These are phyloP conservation scores for Candida morakotiae DNA, from an alignment of 805 yeast species.

Conservation along the genomic window DNA sequence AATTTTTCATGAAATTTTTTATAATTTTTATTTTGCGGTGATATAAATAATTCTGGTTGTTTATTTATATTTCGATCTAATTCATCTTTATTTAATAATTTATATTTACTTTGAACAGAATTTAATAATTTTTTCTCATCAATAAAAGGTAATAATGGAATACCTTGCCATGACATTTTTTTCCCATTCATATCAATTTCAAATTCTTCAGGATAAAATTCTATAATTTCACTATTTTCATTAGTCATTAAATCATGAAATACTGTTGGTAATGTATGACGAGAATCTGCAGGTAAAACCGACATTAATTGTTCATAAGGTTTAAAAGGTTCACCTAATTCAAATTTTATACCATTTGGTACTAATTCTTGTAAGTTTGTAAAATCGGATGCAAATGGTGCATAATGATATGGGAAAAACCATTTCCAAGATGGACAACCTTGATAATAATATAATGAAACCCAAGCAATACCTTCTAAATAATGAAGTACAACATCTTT, in stretches of 20 bases:
- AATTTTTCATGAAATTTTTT: conserved; percentile 31
- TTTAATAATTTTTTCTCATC: conserved; percentile 72
- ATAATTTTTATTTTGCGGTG: conserved; percentile 56
- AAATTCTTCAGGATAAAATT: conserved; percentile 86
- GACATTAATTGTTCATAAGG: conserved; percentile 95
- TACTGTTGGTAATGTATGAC: conserved; percentile 76
- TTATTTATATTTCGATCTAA: conserved; percentile 63
- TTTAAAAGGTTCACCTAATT: conserved; percentile 70
- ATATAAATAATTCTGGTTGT: conserved; percentile 64
- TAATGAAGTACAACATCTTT: conserved; percentile 65
- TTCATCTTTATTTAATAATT: conserved; percentile 63
- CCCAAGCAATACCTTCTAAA: conserved; percentile 98
- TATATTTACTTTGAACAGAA: conserved; percentile 64
- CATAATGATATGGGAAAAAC: conserved; percentile 96
- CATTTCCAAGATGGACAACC: conserved; percentile 99
- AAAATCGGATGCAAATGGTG: conserved; percentile 94
- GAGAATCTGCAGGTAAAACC: conserved; percentile 91
- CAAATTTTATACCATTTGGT: conserved; percentile 48
- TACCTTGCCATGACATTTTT: conserved; percentile 93
- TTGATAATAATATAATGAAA: conserved; percentile 85
- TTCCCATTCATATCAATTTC: conserved; percentile 94
- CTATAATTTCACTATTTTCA: conserved; percentile 77
- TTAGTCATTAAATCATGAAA: conserved; percentile 80
- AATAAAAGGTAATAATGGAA: conserved; percentile 84
- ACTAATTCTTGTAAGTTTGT: conserved; percentile 45